Evolutionary conservation across 345 rosid species (phyloP), one percentile per base, ranked within the genome.

Genomic region (Anacardium occidentale): DNA sequence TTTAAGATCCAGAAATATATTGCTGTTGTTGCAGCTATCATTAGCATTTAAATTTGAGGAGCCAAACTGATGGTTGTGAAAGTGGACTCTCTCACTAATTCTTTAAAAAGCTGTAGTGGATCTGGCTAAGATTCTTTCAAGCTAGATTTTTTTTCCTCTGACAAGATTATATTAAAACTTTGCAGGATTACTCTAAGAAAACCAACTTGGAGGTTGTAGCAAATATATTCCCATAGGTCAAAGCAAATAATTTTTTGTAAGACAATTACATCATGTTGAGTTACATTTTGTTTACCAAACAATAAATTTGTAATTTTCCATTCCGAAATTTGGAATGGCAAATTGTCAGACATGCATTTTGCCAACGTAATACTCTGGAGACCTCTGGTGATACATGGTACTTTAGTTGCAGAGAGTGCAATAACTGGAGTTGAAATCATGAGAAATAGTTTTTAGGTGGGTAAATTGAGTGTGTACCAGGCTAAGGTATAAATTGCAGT

Each of bases 51-150:
- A 37, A 37, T 62, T n/a, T 48, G 53, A 22, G 55, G 50, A 25
- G 37, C 56, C 57, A 66, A 66, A 54, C 32, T 51, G 21, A 45
- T 32, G 22, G 52, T n/a, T 32, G n/a, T 50, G 18, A 17, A 4
- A 34, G 22, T 45, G 50, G 60, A 59, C 48, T 60, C 18, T 59
- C 67, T 26, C 15, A 42, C 54, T 50, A 60, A 65, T 65, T 75
- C 42, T 37, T 55, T 62, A 12, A n/a, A 3, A 45, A 73, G 55
- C 22, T 29, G 44, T 47, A 18, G 66, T 48, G 10, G 68, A 65
- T 75, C 51, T 53, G 8, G 56, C 48, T 26, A 54, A 65, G 34
- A 71, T 78, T 84, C 78, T 77, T 80, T 80, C n/a, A 66, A 34
- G 76, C 62, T 60, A 53, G 61, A 62, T 37, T 56, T 32, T 51